These are phyloP conservation scores for Grosmannia penicillata DNA, from an alignment of 2,329 filamentous ascomycete genomes.

Conservation along the genomic window DNA sequence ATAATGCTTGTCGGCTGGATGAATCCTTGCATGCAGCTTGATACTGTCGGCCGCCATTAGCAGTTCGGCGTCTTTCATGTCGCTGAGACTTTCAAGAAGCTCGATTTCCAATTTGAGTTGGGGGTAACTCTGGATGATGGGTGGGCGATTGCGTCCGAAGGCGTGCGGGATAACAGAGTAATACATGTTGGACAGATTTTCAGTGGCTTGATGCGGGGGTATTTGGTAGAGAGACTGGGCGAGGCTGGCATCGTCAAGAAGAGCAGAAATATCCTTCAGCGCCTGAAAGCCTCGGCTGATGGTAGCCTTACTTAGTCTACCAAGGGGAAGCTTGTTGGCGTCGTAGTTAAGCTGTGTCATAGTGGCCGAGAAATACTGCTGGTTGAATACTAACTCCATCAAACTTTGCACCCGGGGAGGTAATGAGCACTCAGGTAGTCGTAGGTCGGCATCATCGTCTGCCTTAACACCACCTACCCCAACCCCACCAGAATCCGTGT, in stretches of 20 bases:
- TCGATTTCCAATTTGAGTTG: slow-evolving; percentile 64
- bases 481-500: slow-evolving; percentile 32
- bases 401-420: slow-evolving; percentile 46
- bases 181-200: slow-evolving; percentile 60
- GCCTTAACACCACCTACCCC: slow-evolving; percentile 3
- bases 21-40: slow-evolving; percentile 32
- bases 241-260: slow-evolving; percentile 40
- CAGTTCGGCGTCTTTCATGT: slow-evolving; percentile 69
- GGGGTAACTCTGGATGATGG: slow-evolving; percentile 41
- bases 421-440: slow-evolving; percentile 40
- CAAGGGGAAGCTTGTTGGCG: slow-evolving; percentile 62
- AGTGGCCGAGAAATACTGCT: slow-evolving; percentile 50
- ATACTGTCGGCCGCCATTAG: slow-evolving; percentile 55
- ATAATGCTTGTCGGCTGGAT: slow-evolving; percentile 60
- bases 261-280: slow-evolving; percentile 57
- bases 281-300: slow-evolving; percentile 61
- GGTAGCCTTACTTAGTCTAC: slow-evolving; percentile 69
- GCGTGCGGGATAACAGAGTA: slow-evolving; percentile 72
- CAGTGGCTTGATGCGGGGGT: slow-evolving; percentile 26
- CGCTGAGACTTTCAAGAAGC: slow-evolving; percentile 63
- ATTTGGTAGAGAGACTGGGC: slow-evolving; percentile 28
- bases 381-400: slow-evolving; percentile 74
- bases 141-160: slow-evolving; percentile 61
- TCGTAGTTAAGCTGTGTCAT: slow-evolving; percentile 59
- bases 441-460: slow-evolving; percentile 14